Base-by-base conservation (phyloP, 2,329 filamentous ascomycete species). In the Botrytis pseudocinerea region DNA sequence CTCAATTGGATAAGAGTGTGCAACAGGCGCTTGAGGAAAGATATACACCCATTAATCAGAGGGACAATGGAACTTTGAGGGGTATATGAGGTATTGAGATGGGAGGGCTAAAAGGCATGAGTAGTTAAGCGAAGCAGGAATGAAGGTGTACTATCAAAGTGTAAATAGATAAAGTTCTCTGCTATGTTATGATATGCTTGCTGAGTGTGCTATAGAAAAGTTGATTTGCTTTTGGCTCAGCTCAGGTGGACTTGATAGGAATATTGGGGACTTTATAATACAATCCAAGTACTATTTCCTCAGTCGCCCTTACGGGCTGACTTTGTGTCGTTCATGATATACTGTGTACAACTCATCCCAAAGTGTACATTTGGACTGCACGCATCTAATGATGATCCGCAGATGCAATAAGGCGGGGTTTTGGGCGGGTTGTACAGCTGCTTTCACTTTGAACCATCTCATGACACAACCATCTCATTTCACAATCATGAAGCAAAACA, bases 1-100 rank as follows among this genome's bases (percentile, higher is more conserved):
- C 75, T 60, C 80, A 80, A 10, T 78, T 84, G 75, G 82, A 84
- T 74, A 86, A 86, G 82, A 86, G 83, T 63, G 85, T 87, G 32
- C 84, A 87, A 75, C 85, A 89, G 78, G 83, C 85, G 60, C 80
- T 91, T 70, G 84, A 82, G 66, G 87, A 89, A 79, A 83, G 88
- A 77, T 90, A 90, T 78, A 84, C 80, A 76, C 85, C 85, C 0
- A 80, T 87, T 74, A 83, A 82, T 48, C 46, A 76, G 73, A 82
- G 77, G 61, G 79, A 80, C 18, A 82, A 82, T 65, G 80, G 81
- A 60, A 75, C 78, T 35, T 72, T 84, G 65, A 80, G 80, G 40
- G 82, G 81, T 64, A 76, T 81, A 76, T 81, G 78, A 79, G 44
- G 54, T 73, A 62, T 16, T 44, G 38, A 40, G 14, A 61, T 9